phyloP scores from a whole-genome alignment of 2,329 filamentous ascomycete species.

The Talaromyces islandicus region DNA sequence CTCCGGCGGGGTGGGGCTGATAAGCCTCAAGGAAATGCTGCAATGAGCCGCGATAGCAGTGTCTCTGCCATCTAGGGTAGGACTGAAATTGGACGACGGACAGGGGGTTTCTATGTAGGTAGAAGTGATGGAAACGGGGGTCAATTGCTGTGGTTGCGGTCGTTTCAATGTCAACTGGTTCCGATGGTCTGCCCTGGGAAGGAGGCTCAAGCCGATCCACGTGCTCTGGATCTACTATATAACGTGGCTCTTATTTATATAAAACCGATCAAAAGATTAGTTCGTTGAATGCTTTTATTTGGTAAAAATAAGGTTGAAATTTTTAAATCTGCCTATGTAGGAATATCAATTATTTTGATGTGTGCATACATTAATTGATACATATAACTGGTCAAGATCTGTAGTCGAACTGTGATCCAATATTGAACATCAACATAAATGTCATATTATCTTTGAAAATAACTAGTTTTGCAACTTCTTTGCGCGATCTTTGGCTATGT shows the following conservation, averaged over 20 bases:
- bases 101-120: background rate
- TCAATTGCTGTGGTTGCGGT: background rate
- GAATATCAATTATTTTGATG: too few species aligned
- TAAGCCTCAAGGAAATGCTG: background rate
- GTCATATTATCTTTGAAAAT: background rate
- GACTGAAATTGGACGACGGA: background rate
- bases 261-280: too few species aligned
- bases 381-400: too few species aligned
- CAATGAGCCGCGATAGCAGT: background rate
- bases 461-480: conserved; percentile 48
- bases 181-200: background rate
- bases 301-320: too few species aligned
- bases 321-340: too few species aligned
- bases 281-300: too few species aligned
- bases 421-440: background rate
- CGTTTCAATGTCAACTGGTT: too few species aligned
- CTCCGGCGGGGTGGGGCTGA: background rate
- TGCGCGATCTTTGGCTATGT: conserved; percentile 78
- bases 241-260: background rate
- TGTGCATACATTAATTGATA: too few species aligned
- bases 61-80: background rate
- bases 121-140: background rate
- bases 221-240: background rate
- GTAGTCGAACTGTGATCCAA: background rate
- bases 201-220: background rate